Base-by-base conservation (phyloP, 192 early-diverging fungal species). In the Mortierella hygrophila region DNA sequence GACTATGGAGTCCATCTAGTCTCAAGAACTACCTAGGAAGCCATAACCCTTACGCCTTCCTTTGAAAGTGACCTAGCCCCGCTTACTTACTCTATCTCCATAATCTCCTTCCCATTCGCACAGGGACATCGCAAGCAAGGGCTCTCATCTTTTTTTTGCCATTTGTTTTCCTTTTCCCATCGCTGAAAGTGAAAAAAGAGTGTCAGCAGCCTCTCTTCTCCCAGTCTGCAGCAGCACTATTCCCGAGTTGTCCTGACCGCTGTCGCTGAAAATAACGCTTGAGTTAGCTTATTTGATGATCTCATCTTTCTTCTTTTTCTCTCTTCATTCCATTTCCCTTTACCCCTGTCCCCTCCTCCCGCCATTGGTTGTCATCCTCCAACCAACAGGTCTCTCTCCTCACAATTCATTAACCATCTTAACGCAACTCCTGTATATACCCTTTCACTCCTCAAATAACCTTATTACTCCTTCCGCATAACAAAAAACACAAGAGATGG, bases 91-190 rank as follows among this genome's bases (percentile, higher is more conserved):
- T 15, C 29, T 65, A 15, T 65, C 29, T 29, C 11, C 13, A 10
- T 32, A 9, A 6, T 54, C 55, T 32, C 26, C 11, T 9, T 11
- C 26, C 29, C 29, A 35, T 65, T 65, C 29, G 60, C 60, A 65
- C 60, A 65, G 60, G 60, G 60, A 65, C 60, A 65, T 13, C 10
- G 9, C 10, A 32, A 13, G 29, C 16, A 65, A 65, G 60, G 60
- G 60, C 68, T 76, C 54, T 78, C 77, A 46, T 29, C 71, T 42
- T 74, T 80, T 63, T 76, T 88, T 89, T n/a, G 10, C 32, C 18
- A 20, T 46, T 77, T 82, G 65, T 26, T 38, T 32, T 69, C 16
- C 2, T 41, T 82, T 75, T 41, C 42, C 68, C 38, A 49, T 57
- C 40, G 69, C 75, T 21, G 80, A 65, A 72, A 32, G 52, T 80